Evolutionary conservation across 805 yeast genomes (phyloP), one percentile per base, ranked within the genome.

Genomic region (Jamesozyma spencerorum): DNA sequence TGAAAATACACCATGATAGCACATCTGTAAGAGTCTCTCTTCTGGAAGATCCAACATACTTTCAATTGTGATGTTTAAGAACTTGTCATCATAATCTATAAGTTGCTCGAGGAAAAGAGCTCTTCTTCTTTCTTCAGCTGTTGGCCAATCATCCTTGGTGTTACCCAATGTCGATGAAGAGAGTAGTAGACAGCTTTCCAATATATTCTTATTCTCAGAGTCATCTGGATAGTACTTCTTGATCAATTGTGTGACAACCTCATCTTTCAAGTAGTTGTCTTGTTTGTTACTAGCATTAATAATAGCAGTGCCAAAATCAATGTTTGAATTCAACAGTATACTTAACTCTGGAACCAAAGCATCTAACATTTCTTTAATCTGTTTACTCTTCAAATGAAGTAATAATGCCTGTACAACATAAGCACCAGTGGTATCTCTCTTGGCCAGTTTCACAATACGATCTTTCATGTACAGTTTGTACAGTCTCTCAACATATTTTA

Each of bases 131-230:
- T 85, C 95, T 51, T 84, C 92, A 0, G 87, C 82, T 1, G 94
- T 85, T 36, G 95, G 95, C 94, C 94, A 85, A 58, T 85, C 94
- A 49, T 78, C 94, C 47, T 75, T 74, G 2, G 86, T 81, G 60
- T 84, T 83, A 24, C 90, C 92, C 41, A 85, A 64, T 0, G 94
- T 85, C 0, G 94, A 83, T 1, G 74, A 65, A 4, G 79, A 69
- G 46, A 85, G 61, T 50, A 73, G 73, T 38, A 85, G 66, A 18
- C 81, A 72, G 45, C 79, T 81, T 48, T 84, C 94, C 45, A 84
- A 64, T 36, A 85, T 70, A 43, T 71, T 77, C 4, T 58, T 54
- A 13, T 55, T 51, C 20, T 66, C 56, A 1, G 63, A 53, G 27
- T 60, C 64, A 8, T 51, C 61, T 47, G 55, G 72, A 38, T 68